Conservation (phyloP, 1,139 yeast species). For the Saccharomyces hybrid region DNA sequence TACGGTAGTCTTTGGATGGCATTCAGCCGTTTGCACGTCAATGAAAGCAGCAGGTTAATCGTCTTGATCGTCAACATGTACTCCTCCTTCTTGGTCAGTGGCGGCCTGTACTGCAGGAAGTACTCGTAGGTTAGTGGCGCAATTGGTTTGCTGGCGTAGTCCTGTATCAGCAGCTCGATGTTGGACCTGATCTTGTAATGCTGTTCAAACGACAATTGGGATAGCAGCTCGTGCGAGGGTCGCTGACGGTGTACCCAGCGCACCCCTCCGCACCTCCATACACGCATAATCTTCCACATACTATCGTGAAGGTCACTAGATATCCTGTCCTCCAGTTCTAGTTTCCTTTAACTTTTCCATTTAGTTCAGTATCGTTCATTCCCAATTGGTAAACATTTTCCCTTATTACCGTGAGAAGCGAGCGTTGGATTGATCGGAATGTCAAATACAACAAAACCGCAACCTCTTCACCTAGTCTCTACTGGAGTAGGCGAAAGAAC, state of each 20-base stretch:
- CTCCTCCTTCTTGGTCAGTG: conserved; percentile 21
- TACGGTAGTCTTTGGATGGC: conserved; percentile 73
- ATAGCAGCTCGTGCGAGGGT: neutral
- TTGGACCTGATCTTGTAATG: conserved; percentile 29
- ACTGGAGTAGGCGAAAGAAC: too few relatives aligned
- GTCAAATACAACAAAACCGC: neutral
- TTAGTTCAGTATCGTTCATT: neutral
- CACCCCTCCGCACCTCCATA: neutral
- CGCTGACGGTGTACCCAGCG: neutral
- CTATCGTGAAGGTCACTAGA: neutral
- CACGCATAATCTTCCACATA: neutral
- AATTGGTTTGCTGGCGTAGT: conserved; percentile 25
- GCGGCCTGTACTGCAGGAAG: conserved; percentile 22
- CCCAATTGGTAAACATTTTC: neutral
- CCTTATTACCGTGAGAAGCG: conserved; percentile 1
- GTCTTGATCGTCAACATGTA: conserved; percentile 36
- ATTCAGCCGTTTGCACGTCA: conserved; percentile 46
- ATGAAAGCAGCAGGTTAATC: conserved; percentile 37
- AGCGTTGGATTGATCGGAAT: neutral
- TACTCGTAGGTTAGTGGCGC: conserved; percentile 24
- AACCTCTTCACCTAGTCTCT: neutral
- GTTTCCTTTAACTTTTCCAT: neutral
- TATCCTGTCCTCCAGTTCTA: neutral
- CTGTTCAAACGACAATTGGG: conserved; percentile 19
- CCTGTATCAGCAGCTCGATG: conserved; percentile 29